Percentiles rank a stretch among this genome's conserved stretches.
Conservation (phyloP, 164 flowering plant species). For the Hamamelis virginiana region DNA sequence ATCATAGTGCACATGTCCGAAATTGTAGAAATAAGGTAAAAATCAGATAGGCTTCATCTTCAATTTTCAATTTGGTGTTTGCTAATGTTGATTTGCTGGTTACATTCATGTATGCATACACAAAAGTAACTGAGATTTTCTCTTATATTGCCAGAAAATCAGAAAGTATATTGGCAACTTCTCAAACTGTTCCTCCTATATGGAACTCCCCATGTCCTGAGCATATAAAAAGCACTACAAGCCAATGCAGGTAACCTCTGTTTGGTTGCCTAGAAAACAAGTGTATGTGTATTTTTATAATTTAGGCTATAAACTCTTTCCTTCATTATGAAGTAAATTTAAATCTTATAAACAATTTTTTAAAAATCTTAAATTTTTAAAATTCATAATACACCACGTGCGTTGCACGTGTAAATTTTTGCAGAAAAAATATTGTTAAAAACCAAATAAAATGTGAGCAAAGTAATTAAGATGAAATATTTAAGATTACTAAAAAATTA, state of each 20-base stretch:
- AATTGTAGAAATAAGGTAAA: constrained; percentile 28
- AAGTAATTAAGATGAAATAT: no score
- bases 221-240: not conserved
- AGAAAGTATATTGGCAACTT: constrained; percentile 15
- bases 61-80: no score
- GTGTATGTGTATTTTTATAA: no score
- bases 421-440: no score
- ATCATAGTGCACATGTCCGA: constrained; percentile 30
- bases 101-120: not conserved
- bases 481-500: no score
- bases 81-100: not conserved
- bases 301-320: no score
- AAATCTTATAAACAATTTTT: no score
- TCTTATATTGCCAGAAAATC: constrained; percentile 20
- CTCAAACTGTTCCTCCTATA: constrained; percentile 17
- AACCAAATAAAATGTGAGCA: no score
- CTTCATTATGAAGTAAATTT: no score
- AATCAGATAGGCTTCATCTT: constrained; percentile 24
- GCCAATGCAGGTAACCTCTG: not conserved
- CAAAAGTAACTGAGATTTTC: not conserved
- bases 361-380: no score
- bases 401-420: no score
- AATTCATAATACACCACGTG: no score
- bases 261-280: not conserved
- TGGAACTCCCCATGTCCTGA: constrained; percentile 44